Conservation (phyloP, 2,329 filamentous ascomycete species). For the Diaporthe sp. region DNA sequence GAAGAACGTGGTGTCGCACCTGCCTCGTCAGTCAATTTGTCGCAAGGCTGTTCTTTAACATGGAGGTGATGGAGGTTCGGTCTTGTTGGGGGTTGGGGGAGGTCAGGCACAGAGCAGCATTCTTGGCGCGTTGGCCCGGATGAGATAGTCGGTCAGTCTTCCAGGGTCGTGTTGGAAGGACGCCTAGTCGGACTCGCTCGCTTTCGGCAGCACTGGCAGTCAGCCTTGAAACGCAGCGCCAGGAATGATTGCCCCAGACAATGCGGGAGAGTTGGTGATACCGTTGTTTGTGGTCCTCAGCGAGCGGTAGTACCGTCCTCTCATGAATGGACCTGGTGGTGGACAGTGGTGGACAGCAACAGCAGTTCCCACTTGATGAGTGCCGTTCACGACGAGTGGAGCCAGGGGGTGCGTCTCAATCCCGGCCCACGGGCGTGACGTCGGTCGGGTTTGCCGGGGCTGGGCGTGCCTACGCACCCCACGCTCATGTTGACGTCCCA, state of each 20-base stretch:
- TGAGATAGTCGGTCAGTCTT: neutral
- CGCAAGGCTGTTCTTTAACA: neutral
- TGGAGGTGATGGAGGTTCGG: neutral
- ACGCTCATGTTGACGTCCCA: neutral
- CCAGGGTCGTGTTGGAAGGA: neutral
- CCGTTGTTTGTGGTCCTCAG: neutral
- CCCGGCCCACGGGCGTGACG: neutral
- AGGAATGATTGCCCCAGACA: neutral
- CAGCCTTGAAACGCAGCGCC: neutral
- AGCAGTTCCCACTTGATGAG: neutral
- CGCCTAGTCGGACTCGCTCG: neutral
- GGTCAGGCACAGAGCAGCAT: neutral
- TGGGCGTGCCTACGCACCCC: neutral
- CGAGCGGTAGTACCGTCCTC: neutral
- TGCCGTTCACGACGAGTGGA: neutral
- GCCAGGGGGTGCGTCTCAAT: neutral
- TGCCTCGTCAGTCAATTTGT: neutral
- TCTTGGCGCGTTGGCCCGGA: neutral
- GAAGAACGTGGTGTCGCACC: neutral
- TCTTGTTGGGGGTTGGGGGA: neutral
- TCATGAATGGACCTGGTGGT: neutral
- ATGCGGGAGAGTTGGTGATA: neutral
- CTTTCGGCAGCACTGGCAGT: neutral
- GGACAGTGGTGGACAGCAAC: neutral
- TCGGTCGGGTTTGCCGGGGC: conserved; percentile 17